Base-by-base conservation (phyloP, 805 yeast genomes). In the Suhomyces canberraensis region DNA sequence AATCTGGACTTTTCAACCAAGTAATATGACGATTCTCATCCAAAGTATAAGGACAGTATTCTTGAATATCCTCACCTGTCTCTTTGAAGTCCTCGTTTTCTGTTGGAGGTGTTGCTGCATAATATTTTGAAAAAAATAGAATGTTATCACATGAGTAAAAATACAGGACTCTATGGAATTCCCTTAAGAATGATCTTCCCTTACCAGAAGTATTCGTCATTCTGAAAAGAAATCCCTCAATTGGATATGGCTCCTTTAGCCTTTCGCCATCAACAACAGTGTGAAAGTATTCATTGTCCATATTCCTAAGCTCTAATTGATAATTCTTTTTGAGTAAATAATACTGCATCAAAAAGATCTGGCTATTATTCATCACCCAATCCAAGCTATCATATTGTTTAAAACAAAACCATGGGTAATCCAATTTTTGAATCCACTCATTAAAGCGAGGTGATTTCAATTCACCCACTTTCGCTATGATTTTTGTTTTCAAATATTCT, bases 181-280 rank as follows among this genome's bases (percentile, higher is more conserved):
- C 58, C 21, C 69, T 64, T 4, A 69, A 51, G 8, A 68, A 39
- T 35, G 58, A 40, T 51, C 58, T 41, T 46, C 57, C 49, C 44
- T 48, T 52, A 0, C 87, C 87, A 4, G 57, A 52, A 39, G 73
- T 66, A 29, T 76, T 69, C 0, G 81, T 71, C 20, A 82, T 53
- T 33, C 81, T 69, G 3, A 76, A 62, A 15, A 90, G 56, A 53
- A 84, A 89, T 0, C 98, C 98, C 60, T 91, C 98, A 8, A 88
- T 57, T 0, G 95, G 81, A 0, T 61, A 35, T 0, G 96, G 96
- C 51, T 84, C 95, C 8, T 24, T 25, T 11, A 19, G 2, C 9
- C 6, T 16, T 1, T 35, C 48, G 21, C 46, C 20, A 35, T 36
- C 34, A 3, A 13, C 16, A 1, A 17, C 25, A 1, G 66, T 51